These are phyloP conservation scores for Cryptosporidium parvum DNA, from an alignment of 169 alveolate species.

Conservation along the genomic window DNA sequence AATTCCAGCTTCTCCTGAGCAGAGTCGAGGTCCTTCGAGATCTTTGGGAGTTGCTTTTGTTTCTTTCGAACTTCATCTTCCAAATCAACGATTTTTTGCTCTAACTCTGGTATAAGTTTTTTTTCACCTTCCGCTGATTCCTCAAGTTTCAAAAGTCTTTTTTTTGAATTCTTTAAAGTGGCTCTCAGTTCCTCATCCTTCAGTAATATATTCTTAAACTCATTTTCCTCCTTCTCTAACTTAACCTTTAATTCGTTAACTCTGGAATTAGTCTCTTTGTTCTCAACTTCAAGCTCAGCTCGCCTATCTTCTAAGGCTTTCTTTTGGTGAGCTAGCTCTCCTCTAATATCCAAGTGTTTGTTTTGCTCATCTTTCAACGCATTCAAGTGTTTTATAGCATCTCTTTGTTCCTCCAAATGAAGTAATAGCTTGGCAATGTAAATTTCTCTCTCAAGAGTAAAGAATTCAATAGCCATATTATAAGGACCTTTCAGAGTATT, in stretches of 20 bases:
- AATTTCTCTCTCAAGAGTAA: conserved; percentile 81
- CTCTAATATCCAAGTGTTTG: conserved; percentile 73
- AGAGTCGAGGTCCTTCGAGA: conserved; percentile 37
- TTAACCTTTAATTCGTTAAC: conserved; percentile 69
- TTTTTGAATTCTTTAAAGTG: conserved; percentile 83
- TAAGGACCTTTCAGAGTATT: conserved; percentile 85
- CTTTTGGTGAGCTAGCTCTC: conserved; percentile 79
- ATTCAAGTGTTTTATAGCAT: conserved; percentile 61
- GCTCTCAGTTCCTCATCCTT: conserved; percentile 86
- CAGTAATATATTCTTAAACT: conserved; percentile 80
- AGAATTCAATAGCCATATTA: conserved; percentile 83
- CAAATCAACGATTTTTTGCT: conserved; percentile 15
- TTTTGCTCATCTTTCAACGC: conserved; percentile 78
- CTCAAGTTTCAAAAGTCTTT: conserved; percentile 76
- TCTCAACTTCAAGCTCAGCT: conserved; percentile 81
- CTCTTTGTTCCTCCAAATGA: conserved; percentile 78
- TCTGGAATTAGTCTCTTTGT: conserved; percentile 76
- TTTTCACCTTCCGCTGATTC: conserved; percentile 20
- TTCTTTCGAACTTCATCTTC: conserved; percentile 16
- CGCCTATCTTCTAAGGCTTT: conserved; percentile 78
- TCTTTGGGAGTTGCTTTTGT: conserved; percentile 39
- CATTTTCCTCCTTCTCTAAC: conserved; percentile 80
- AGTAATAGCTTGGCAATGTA: conserved; percentile 76
- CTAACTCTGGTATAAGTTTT: conserved; percentile 53
- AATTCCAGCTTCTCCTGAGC: conserved; percentile 63